Evolutionary conservation across 1,284 basidiomycete genomes (phyloP), one percentile per base, ranked within the genome.

Genomic region (Tilletia caries): DNA sequence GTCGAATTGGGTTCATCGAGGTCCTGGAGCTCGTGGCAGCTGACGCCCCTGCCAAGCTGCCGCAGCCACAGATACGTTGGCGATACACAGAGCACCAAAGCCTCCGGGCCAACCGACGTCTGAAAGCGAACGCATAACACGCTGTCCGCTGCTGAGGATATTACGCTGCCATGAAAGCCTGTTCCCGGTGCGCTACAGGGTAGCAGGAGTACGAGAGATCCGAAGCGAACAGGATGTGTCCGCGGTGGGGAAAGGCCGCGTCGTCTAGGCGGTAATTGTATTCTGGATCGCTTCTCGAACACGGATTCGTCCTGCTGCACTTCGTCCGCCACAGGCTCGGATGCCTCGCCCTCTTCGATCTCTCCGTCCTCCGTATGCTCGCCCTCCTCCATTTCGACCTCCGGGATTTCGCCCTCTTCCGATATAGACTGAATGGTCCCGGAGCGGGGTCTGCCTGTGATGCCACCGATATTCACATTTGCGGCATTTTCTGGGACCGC

Each of bases 381-480:
- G 2, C 37, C 37, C 37, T 41, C 37, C 41, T 44, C 10, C 10
- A n/a, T n/a, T 25, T 50, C 48, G 48, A 25, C 58, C 5, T 62
- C 58, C 15, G 58, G 32, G 20, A 62, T 34, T n/a, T 62, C 58
- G 29, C 58, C 58, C 34, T 62, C 58, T 34, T 62, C 58, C 32
- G 58, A 62, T 18, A 29, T 32, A 3, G 58, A 62, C 18, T 33
- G 58, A 3, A 62, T 25, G 15, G 58, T 62, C 12, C 6, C 33
- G 12, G 58, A 62, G 33, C 58, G 58, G 23, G 48, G 48, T 50
- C 48, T 50, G 20, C 23, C 48, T 25, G 18, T 18, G 20, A 18
- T 50, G 2, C 48, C 23, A 6, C 48, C 48, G 1, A 50, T 1
- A 20, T 5, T 20, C 6, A n/a, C 48, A 25, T 8, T 20, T 20